A percentile compares a stretch with the other conserved stretches of the same genome.
phyloP scores from a whole-genome alignment of 1,284 basidiomycete species.

The Trametes hirsuta region DNA sequence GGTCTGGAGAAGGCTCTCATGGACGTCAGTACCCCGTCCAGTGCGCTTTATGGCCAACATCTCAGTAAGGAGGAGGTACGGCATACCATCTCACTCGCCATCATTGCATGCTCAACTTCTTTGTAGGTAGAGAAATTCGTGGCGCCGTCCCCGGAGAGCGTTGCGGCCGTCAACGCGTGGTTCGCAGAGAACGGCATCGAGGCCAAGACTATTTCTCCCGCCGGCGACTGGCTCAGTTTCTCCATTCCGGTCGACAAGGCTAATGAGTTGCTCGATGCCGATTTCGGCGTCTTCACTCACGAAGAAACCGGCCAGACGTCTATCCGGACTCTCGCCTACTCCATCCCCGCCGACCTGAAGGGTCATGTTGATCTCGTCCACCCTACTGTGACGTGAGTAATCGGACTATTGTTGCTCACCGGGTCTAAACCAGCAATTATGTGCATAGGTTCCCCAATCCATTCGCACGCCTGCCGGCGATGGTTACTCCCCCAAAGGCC shows the following conservation, averaged over 20 bases:
- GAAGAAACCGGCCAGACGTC: constrained; percentile 31
- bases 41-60: constrained; percentile 35
- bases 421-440: background rate
- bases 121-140: constrained; percentile 41
- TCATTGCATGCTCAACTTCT: background rate
- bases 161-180: constrained; percentile 38
- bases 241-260: constrained; percentile 36
- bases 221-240: constrained; percentile 28
- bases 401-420: background rate
- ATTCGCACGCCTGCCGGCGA: constrained; percentile 8
- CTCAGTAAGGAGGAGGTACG: constrained; percentile 37
- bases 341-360: constrained; percentile 37
- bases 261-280: constrained; percentile 36
- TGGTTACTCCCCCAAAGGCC: constrained; percentile 4
- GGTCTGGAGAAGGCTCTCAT: constrained; percentile 37
- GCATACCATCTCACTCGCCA: background rate
- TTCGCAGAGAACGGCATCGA: constrained; percentile 36
- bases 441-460: constrained; percentile 9
- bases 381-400: constrained; percentile 24
- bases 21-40: constrained; percentile 36
- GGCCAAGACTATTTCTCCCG: constrained; percentile 29
- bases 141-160: constrained; percentile 36
- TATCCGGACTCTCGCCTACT: constrained; percentile 42
- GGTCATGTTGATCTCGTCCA: constrained; percentile 40
- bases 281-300: constrained; percentile 41